Percentiles rank a stretch among this genome's conserved stretches.
Conservation (phyloP, 352 stramenopile genomes). For the Achlya hypogyna region DNA sequence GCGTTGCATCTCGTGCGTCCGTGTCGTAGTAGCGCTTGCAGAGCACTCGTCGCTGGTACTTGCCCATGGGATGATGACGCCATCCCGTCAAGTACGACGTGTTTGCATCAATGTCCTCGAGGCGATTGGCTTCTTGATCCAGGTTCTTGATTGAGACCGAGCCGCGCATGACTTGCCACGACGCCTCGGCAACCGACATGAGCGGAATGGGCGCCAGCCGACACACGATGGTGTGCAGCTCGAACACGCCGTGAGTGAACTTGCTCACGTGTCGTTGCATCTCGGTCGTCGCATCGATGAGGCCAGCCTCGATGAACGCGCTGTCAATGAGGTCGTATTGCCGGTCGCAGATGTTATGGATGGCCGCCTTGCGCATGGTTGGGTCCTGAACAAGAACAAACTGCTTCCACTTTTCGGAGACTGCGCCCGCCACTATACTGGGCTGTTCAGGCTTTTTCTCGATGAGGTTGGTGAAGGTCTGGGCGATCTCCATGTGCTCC, state of each 20-base stretch:
- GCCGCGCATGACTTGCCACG: not conserved
- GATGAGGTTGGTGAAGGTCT: not conserved
- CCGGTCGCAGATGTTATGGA: not conserved
- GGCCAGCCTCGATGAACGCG: not conserved
- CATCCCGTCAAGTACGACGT: not conserved
- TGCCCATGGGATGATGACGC: not conserved
- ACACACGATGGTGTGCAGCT: not conserved
- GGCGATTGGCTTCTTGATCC: not conserved
- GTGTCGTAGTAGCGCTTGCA: not conserved
- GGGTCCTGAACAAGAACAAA: not conserved
- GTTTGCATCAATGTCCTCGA: not conserved
- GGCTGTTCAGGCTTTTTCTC: not conserved
- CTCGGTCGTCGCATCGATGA: not conserved
- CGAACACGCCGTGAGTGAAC: not conserved
- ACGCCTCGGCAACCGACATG: not conserved
- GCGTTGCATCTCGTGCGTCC: not conserved
- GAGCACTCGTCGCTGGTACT: not conserved
- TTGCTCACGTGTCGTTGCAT: not conserved
- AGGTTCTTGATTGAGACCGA: not conserved
- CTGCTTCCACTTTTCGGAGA: not conserved
- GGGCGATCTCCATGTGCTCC: not conserved
- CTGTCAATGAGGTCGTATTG: not conserved
- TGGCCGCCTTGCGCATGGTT: not conserved
- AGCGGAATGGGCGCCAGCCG: not conserved
- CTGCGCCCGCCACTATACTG: not conserved